These are phyloP conservation scores for Colletotrichum sansevieriae DNA, from an alignment of 2,329 filamentous ascomycete genomes.

Conservation along the genomic window DNA sequence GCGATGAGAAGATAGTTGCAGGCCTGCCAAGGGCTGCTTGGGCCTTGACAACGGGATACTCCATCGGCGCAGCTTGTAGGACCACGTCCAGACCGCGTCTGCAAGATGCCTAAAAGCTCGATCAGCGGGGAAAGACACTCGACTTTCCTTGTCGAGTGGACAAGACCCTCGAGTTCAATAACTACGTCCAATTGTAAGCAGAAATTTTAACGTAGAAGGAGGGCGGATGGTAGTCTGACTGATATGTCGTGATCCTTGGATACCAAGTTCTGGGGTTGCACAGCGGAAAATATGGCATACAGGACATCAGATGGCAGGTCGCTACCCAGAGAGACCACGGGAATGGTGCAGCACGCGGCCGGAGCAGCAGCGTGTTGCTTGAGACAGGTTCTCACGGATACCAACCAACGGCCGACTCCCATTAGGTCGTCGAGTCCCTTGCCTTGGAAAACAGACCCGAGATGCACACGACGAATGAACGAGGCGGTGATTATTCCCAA, in stretches of 20 bases:
- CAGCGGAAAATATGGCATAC: not conserved
- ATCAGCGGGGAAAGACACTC: not conserved
- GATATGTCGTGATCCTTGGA: conserved; percentile 4
- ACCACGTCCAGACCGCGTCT: conserved; percentile 8
- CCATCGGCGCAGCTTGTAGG: not conserved
- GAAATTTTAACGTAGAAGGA: conserved; percentile 2
- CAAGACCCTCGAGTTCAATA: conserved; percentile 6
- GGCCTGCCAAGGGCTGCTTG: not conserved
- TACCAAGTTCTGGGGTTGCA: conserved; percentile 5
- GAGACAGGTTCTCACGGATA: not conserved
- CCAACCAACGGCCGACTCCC: not conserved
- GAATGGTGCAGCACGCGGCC: conserved; percentile 29
- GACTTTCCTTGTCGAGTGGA: conserved; percentile 1
- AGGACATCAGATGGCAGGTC: conserved; percentile 20
- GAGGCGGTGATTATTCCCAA: conserved; percentile 8
- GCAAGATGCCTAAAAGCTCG: not conserved
- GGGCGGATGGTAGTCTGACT: conserved; percentile 20
- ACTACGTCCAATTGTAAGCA: conserved; percentile 22
- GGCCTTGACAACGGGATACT: not conserved
- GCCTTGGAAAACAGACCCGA: no score
- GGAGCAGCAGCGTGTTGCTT: conserved; percentile 10
- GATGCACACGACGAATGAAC: not conserved
- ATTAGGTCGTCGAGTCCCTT: conserved; percentile 3
- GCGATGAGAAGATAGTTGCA: not conserved
- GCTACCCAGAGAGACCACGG: conserved; percentile 12